Evolutionary conservation across 2,329 filamentous ascomycete species (phyloP).

Genomic region (Hypoxylon sp.): DNA sequence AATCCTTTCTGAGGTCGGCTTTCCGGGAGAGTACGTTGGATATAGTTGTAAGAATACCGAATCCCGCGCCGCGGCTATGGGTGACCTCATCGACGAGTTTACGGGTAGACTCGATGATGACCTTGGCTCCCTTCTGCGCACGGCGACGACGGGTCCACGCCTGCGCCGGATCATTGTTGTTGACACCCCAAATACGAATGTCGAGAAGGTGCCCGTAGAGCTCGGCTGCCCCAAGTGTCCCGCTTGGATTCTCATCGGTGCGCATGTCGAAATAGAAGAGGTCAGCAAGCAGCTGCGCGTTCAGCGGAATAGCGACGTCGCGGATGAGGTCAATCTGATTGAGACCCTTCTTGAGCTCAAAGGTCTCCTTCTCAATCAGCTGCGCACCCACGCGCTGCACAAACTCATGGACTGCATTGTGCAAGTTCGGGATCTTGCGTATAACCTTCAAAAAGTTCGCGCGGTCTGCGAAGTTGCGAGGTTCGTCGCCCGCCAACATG

Average conservation of each 20-base stretch:
- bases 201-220: conserved; percentile 61
- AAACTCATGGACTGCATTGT: conserved; percentile 53
- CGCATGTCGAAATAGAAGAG: conserved; percentile 72
- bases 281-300: conserved; percentile 68
- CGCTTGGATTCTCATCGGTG: conserved; percentile 66
- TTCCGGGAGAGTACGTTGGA: conserved; percentile 52
- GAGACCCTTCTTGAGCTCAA: conserved; percentile 56
- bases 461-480: conserved; percentile 54
- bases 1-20: conserved; percentile 53
- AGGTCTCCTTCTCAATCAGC: conserved; percentile 61
- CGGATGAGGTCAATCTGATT: conserved; percentile 61
- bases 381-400: conserved; percentile 54
- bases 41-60: conserved; percentile 49
- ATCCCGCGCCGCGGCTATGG: conserved; percentile 51
- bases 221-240: conserved; percentile 59
- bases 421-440: conserved; percentile 55
- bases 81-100: conserved; percentile 58
- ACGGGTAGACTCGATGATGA: conserved; percentile 58
- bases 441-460: conserved; percentile 53
- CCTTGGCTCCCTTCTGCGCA: conserved; percentile 58
- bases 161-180: conserved; percentile 63
- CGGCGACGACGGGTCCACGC: conserved; percentile 62
- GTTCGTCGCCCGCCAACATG: conserved; percentile 58
- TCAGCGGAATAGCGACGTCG: conserved; percentile 72
- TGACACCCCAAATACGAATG: conserved; percentile 63